Percentiles rank a stretch among this genome's conserved stretches.
Evolutionary conservation across 1,284 basidiomycete species (phyloP).

Genomic region (Malassezia dermatis): DNA sequence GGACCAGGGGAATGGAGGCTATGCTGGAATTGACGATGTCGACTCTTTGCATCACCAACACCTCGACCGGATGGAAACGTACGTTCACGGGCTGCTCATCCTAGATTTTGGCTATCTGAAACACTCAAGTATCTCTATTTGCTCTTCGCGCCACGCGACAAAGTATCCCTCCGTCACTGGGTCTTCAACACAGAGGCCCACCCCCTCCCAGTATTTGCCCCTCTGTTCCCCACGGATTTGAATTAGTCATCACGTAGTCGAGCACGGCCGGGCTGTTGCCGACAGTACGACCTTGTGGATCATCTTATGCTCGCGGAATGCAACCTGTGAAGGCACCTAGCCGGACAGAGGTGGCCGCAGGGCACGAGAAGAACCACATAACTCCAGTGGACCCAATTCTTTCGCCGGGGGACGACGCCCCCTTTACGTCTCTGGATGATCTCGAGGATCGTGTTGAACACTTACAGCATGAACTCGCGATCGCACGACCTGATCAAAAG

Average conservation of each 20-base stretch:
- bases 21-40: slow-evolving; percentile 73
- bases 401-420: background rate
- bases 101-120: slow-evolving; percentile 57
- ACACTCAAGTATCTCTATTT: slow-evolving; percentile 90
- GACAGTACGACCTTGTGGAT: background rate
- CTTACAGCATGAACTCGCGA: slow-evolving; percentile 37
- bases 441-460: slow-evolving; percentile 28
- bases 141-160: slow-evolving; percentile 65
- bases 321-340: background rate
- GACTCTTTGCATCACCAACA: slow-evolving; percentile 53
- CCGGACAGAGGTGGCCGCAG: background rate
- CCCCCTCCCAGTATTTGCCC: slow-evolving; percentile 40
- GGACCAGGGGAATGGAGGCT: slow-evolving; percentile 59
- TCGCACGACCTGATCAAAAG: slow-evolving; percentile 30
- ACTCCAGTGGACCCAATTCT: background rate
- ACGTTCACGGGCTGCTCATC: slow-evolving; percentile 31
- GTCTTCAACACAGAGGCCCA: slow-evolving; percentile 66
- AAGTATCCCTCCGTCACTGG: slow-evolving; percentile 61
- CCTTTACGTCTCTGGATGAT: slow-evolving; percentile 4
- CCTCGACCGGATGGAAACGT: slow-evolving; percentile 91
- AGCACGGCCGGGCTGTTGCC: background rate
- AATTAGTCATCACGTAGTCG: slow-evolving; percentile 13
- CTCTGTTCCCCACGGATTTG: slow-evolving; percentile 28
- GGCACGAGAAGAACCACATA: background rate
- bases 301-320: background rate